Conservation (phyloP, 768 basidiomycete species). For the Pisolithus orientalis region DNA sequence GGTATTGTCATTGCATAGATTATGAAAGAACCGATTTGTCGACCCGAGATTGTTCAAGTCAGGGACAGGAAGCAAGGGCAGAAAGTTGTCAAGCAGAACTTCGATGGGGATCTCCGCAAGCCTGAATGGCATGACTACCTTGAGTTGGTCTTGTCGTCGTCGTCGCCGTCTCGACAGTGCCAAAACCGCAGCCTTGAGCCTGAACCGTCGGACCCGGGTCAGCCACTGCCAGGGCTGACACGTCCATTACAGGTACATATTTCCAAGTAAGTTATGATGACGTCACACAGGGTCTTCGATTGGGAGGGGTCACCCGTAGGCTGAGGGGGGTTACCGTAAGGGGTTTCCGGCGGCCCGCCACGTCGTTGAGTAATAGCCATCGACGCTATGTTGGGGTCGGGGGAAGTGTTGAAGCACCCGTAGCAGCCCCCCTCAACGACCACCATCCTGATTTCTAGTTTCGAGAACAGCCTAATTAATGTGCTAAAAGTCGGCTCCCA, state of each 20-base stretch:
- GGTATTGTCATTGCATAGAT: slow-evolving; percentile 60
- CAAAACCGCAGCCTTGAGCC: neutral
- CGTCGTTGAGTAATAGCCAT: too few species aligned
- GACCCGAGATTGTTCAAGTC: slow-evolving; percentile 54
- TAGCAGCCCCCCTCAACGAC: too few species aligned
- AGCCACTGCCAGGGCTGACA: too few species aligned
- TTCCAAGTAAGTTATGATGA: slow-evolving; percentile 6
- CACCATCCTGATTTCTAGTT: too few species aligned
- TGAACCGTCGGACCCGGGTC: too few species aligned
- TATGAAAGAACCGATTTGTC: slow-evolving; percentile 62
- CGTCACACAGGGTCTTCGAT: neutral
- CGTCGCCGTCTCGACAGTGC: neutral
- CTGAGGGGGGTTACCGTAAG: too few species aligned
- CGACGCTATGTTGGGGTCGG: too few species aligned
- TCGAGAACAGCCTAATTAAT: too few species aligned
- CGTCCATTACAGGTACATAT: too few species aligned
- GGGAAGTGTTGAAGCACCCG: too few species aligned
- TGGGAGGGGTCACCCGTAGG: slow-evolving; percentile 1
- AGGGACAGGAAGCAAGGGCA: slow-evolving; percentile 46
- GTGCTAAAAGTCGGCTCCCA: too few species aligned
- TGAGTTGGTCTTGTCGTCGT: neutral
- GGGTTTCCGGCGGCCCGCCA: too few species aligned
- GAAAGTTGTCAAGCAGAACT: slow-evolving; percentile 67
- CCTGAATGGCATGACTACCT: slow-evolving; percentile 25
- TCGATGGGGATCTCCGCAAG: slow-evolving; percentile 64